Evolutionary conservation across 371 early-diverging fungal species (phyloP).

Genomic region (Mortierella sp.): DNA sequence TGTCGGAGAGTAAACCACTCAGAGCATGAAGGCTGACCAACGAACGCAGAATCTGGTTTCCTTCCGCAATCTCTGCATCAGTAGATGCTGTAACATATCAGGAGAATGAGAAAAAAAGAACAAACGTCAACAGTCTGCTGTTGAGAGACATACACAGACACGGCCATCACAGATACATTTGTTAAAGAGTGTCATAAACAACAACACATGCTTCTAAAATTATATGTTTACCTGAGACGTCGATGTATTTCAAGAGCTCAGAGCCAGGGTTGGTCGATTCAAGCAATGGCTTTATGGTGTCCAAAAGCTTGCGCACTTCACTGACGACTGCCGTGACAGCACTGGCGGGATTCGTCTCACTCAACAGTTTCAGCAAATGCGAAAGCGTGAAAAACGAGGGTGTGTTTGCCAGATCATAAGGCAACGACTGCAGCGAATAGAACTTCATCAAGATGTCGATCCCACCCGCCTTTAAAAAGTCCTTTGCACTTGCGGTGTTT

Average conservation of each 20-base stretch:
- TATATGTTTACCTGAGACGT: constrained; percentile 19
- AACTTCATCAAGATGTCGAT: constrained; percentile 71
- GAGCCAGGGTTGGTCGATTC: constrained; percentile 28
- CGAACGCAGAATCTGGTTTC: constrained; percentile 65
- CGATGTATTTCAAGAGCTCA: constrained; percentile 33
- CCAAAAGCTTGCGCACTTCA: constrained; percentile 60
- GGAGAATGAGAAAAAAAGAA: too few relatives aligned
- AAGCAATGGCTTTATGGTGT: constrained; percentile 44
- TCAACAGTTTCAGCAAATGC: constrained; percentile 77
- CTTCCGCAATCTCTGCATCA: constrained; percentile 59
- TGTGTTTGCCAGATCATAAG: constrained; percentile 80
- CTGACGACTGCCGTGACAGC: constrained; percentile 58
- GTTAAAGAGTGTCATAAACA: too few relatives aligned
- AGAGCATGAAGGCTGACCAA: constrained; percentile 75
- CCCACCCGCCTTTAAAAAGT: constrained; percentile 78
- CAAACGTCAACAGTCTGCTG: too few relatives aligned
- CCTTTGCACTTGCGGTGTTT: constrained; percentile 76
- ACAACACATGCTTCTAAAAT: background rate
- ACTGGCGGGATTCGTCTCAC: constrained; percentile 70
- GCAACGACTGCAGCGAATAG: constrained; percentile 74
- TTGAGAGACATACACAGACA: too few relatives aligned
- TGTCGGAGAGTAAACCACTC: constrained; percentile 76
- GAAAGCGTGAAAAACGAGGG: constrained; percentile 75
- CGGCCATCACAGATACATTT: too few relatives aligned
- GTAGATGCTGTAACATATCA: constrained; percentile 54